These are phyloP conservation scores for Echinosophora koreensis DNA, from an alignment of 306 rosid genomes.

Conservation along the genomic window DNA sequence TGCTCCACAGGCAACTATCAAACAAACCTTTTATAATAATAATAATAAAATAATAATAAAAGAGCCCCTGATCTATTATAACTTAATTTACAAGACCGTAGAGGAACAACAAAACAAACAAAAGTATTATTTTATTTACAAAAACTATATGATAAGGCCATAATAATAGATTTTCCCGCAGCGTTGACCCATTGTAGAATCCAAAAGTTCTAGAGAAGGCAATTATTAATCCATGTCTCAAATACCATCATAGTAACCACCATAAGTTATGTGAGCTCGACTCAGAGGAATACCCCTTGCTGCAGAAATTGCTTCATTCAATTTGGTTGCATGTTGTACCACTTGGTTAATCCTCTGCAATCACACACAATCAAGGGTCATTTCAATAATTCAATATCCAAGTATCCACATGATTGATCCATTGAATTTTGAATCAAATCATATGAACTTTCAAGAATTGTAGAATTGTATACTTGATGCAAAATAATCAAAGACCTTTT, in stretches of 20 bases:
- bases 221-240: slow-evolving; percentile 35
- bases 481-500: neutral
- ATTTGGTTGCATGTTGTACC: slow-evolving; percentile 63
- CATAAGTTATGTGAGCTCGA: slow-evolving; percentile 75
- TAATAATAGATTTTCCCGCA: neutral
- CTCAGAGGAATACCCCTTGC: slow-evolving; percentile 62
- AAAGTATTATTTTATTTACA: slow-evolving; percentile 38
- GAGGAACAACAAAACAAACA: neutral
- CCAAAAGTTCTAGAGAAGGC: slow-evolving; percentile 1
- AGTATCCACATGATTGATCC: neutral
- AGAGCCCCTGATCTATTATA: slow-evolving; percentile 7
- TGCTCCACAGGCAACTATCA: slow-evolving; percentile 11
- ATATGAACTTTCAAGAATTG: slow-evolving; percentile 28
- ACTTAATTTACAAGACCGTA: slow-evolving; percentile 38
- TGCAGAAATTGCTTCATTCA: slow-evolving; percentile 75
- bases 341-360: slow-evolving; percentile 71
- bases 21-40: slow-evolving; percentile 20
- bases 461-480: neutral
- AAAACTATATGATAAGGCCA: slow-evolving; percentile 25
- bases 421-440: slow-evolving; percentile 5
- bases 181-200: neutral
- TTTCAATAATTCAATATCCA: slow-evolving; percentile 37
- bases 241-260: slow-evolving; percentile 66
- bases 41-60: slow-evolving; percentile 26
- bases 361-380: slow-evolving; percentile 22